Conservation (phyloP, 2,329 filamentous ascomycete genomes). For the Didymella arachidicola region DNA sequence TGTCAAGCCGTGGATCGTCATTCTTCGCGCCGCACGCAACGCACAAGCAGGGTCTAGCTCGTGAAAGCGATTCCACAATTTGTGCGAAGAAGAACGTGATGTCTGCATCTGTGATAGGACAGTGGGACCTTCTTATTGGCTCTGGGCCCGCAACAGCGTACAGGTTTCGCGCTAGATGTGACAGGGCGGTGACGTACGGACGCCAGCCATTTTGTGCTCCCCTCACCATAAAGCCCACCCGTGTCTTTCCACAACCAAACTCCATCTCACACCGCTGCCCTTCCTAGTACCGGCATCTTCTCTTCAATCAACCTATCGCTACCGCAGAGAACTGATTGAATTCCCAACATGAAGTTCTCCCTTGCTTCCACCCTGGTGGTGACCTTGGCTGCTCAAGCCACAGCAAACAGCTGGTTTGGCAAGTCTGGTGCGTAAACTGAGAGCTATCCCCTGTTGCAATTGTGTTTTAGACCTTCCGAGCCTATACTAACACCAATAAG, state of each 20-base stretch:
- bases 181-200: constrained; percentile 36
- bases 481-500: constrained; percentile 33
- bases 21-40: constrained; percentile 1
- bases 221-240: constrained; percentile 34
- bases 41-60: constrained; percentile 18
- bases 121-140: constrained; percentile 33
- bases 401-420: constrained; percentile 83
- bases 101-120: constrained; percentile 19
- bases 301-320: constrained; percentile 33
- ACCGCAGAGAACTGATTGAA: constrained; percentile 24
- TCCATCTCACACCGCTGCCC: constrained; percentile 19
- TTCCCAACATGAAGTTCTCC: constrained; percentile 75
- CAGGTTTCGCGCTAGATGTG: constrained; percentile 29
- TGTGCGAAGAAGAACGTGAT: constrained; percentile 30
- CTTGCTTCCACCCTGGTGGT: constrained; percentile 73
- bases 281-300: constrained; percentile 19
- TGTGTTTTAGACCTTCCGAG: neutral
- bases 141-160: constrained; percentile 23
- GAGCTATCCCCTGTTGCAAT: constrained; percentile 17
- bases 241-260: constrained; percentile 16
- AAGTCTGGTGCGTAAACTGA: constrained; percentile 73
- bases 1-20: constrained; percentile 16
- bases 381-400: constrained; percentile 74
- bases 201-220: constrained; percentile 33
- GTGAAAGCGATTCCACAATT: constrained; percentile 33